These are phyloP conservation scores for Yarrowia yakushimensis DNA, from an alignment of 805 yeast species.

Conservation along the genomic window DNA sequence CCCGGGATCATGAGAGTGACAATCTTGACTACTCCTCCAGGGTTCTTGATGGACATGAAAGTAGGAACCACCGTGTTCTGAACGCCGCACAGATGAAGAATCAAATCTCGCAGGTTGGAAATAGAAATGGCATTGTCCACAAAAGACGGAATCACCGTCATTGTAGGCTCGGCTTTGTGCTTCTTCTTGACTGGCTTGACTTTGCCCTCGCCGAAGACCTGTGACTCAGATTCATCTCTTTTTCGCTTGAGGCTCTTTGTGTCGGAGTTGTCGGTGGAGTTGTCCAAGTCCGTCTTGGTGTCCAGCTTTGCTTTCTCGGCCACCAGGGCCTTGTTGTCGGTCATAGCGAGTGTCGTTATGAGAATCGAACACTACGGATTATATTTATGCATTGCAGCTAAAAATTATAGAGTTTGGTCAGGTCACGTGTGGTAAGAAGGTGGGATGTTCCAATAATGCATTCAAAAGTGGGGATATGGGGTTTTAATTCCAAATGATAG, in stretches of 20 bases:
- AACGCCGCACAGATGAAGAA: conserved; percentile 44
- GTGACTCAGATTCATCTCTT: background rate
- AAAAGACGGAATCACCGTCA: conserved; percentile 27
- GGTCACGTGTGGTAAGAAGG: conserved; percentile 8
- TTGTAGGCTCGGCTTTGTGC: conserved; percentile 31
- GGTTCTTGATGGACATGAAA: conserved; percentile 51
- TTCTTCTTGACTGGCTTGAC: conserved; percentile 30
- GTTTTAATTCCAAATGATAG: too few species aligned
- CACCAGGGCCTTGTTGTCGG: conserved; percentile 12
- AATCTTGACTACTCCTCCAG: conserved; percentile 49
- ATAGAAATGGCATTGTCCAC: conserved; percentile 28
- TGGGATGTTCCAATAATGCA: background rate
- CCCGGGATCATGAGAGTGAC: conserved; percentile 67
- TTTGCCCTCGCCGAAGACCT: background rate
- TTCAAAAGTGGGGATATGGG: too few species aligned
- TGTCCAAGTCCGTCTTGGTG: background rate
- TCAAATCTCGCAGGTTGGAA: conserved; percentile 45
- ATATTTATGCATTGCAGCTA: conserved; percentile 22
- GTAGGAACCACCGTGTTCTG: conserved; percentile 42
- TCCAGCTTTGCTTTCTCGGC: background rate
- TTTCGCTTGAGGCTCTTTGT: conserved; percentile 11
- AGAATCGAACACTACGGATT: background rate
- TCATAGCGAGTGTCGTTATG: background rate
- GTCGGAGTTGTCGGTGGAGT: background rate
- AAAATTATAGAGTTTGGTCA: conserved; percentile 2